Conservation (phyloP, 164 flowering plant species). For the Vitis labrusca region DNA sequence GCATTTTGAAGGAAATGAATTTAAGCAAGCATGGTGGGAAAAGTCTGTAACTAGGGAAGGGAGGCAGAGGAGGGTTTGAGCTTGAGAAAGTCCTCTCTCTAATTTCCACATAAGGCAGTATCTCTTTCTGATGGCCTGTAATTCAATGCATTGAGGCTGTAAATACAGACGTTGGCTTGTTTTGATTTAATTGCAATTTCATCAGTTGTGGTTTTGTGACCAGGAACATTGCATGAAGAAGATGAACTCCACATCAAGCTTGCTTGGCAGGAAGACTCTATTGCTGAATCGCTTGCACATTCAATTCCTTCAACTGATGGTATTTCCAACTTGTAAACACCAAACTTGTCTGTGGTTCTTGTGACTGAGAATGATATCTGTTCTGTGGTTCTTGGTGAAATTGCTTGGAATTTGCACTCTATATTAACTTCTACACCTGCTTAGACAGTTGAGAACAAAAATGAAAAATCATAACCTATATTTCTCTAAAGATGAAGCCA, state of each 20-base stretch:
- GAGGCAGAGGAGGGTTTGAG: no score
- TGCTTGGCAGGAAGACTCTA: conserved; percentile 48
- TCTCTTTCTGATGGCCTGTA: conserved; percentile 54
- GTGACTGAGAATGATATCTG: conserved; percentile 58
- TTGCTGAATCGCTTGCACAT: conserved; percentile 48
- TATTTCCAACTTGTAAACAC: conserved; percentile 54
- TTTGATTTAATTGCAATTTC: conserved; percentile 48
- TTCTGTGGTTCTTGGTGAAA: conserved; percentile 43
- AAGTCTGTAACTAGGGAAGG: no score
- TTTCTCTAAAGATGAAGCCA: no score
- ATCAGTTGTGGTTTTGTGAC: conserved; percentile 51
- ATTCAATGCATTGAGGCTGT: conserved; percentile 52
- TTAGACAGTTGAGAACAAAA: not conserved
- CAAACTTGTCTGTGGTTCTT: conserved; percentile 52
- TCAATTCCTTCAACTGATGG: conserved; percentile 61
- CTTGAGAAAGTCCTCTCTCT: not conserved
- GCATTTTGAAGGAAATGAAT: no score
- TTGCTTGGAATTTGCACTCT: conserved; percentile 58
- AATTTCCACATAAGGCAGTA: conserved; percentile 39
- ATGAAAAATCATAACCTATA: not conserved
- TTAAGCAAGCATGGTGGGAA: no score
- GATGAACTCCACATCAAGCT: conserved; percentile 43
- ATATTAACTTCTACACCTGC: conserved; percentile 57
- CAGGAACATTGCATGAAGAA: conserved; percentile 55
- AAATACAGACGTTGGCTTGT: conserved; percentile 52